Evolutionary conservation across 768 basidiomycete genomes (phyloP).

Genomic region (Pisolithus microcarpus): DNA sequence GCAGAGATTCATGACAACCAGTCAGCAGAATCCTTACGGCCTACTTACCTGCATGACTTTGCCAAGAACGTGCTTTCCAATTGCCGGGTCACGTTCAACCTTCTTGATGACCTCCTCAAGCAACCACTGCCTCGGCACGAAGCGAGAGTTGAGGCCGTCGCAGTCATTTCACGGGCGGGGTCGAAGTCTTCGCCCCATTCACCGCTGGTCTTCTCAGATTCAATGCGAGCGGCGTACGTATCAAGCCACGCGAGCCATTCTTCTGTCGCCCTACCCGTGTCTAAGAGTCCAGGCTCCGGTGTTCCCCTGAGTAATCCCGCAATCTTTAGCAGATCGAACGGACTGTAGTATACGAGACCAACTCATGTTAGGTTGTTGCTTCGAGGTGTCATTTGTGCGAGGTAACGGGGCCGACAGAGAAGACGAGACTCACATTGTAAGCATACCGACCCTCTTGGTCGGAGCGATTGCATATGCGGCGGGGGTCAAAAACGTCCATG

Average conservation of each 20-base stretch:
- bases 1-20: background rate
- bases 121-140: constrained; percentile 92
- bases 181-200: constrained; percentile 44
- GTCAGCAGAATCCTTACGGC: background rate
- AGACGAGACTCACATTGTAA: constrained; percentile 39
- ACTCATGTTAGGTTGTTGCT: constrained; percentile 66
- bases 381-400: constrained; percentile 3
- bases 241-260: constrained; percentile 62
- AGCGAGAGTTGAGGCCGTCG: constrained; percentile 76
- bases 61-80: constrained; percentile 60
- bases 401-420: background rate
- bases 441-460: constrained; percentile 75
- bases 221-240: constrained; percentile 52
- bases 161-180: constrained; percentile 40
- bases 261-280: constrained; percentile 38
- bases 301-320: constrained; percentile 39
- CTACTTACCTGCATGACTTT: constrained; percentile 72
- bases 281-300: constrained; percentile 39
- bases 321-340: constrained; percentile 17
- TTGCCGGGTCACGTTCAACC: constrained; percentile 58
- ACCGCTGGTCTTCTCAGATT: constrained; percentile 33
- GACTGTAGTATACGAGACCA: background rate
- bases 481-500: constrained; percentile 85
- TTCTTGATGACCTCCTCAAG: constrained; percentile 85
- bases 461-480: constrained; percentile 88